Evolutionary conservation across 306 rosid genomes (phyloP), one percentile per base, ranked within the genome.

Genomic region (Pyrus betulifolia): DNA sequence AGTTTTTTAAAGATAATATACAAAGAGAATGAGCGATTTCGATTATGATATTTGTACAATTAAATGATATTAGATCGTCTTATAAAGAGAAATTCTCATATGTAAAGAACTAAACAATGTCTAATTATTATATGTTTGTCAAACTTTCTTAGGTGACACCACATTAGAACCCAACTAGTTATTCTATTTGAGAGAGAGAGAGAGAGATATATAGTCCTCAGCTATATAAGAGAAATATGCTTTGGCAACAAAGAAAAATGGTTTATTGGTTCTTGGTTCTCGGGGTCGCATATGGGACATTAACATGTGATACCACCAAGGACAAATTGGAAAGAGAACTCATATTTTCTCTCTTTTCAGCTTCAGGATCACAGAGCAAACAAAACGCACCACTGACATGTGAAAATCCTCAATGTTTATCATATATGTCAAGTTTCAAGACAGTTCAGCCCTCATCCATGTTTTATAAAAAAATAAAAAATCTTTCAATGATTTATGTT

Each of bases 261-360:
- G 12, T 8, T 40, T 40, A 8, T 40, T 40, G 44, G 44, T 40
- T 40, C 44, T 40, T 54, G 70, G 74, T 80, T 79, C 31, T 77
- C 33, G 78, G 69, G 83, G 79, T 75, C 83, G 76, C 80, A 80
- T 28, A 78, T 82, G 79, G 70, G 86, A 86, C 89, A 85, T 46
- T 45, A 84, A 79, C 93, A 88, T 87, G 93, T 85, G 96, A 88
- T 79, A 79, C 72, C 70, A 76, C 42, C 76, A 59, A 67, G 85
- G 93, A 86, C 96, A 84, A 82, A 76, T 82, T 74, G 85, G 84
- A 84, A 85, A 80, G 23, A 78, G 15, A 84, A 76, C 10, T 35
- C 42, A 35, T 35, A 35, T 49, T 33, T 25, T 79, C 71, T 67
- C 12, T 60, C 49, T 10, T 52, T 78, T 28, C 67, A 60, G 65